Evolutionary conservation across 1,284 basidiomycete species (phyloP).

Genomic region (Nidula niveotomentosa): DNA sequence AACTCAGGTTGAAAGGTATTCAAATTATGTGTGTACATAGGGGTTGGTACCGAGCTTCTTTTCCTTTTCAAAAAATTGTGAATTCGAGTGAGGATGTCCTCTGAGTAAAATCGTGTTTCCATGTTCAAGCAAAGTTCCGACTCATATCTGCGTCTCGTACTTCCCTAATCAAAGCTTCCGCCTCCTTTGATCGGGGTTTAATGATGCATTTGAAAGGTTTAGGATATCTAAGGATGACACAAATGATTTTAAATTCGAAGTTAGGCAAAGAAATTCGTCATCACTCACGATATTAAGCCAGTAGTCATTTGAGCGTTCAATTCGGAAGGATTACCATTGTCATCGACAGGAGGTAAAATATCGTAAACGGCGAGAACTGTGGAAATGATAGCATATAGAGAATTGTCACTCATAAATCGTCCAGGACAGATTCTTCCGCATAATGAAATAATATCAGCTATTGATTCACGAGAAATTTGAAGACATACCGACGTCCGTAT

Average conservation of each 20-base stretch:
- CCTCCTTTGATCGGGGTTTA: not conserved
- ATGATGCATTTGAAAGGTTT: slow-evolving; percentile 3
- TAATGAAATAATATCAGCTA: not conserved
- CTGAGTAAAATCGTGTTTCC: not conserved
- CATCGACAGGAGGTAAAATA: slow-evolving; percentile 29
- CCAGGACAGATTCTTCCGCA: slow-evolving; percentile 38
- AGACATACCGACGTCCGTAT: slow-evolving; percentile 30
- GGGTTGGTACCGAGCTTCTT: no score
- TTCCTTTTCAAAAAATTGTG: not conserved
- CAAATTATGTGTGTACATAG: no score
- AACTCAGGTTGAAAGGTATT: no score
- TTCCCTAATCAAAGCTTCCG: not conserved
- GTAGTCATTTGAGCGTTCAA: slow-evolving; percentile 26
- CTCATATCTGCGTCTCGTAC: not conserved
- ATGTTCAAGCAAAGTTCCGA: no score
- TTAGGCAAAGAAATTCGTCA: not conserved
- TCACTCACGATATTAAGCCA: slow-evolving; percentile 29
- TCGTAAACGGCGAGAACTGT: slow-evolving; percentile 36
- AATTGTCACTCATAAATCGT: slow-evolving; percentile 38
- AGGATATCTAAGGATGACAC: not conserved
- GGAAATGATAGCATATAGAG: slow-evolving; percentile 36
- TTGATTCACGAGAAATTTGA: not conserved
- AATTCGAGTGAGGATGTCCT: not conserved
- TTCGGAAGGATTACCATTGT: slow-evolving; percentile 24
- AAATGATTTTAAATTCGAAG: not conserved